These are phyloP conservation scores for Aspergillus egyptiacus DNA, from an alignment of 495 filamentous ascomycete genomes.

Conservation along the genomic window DNA sequence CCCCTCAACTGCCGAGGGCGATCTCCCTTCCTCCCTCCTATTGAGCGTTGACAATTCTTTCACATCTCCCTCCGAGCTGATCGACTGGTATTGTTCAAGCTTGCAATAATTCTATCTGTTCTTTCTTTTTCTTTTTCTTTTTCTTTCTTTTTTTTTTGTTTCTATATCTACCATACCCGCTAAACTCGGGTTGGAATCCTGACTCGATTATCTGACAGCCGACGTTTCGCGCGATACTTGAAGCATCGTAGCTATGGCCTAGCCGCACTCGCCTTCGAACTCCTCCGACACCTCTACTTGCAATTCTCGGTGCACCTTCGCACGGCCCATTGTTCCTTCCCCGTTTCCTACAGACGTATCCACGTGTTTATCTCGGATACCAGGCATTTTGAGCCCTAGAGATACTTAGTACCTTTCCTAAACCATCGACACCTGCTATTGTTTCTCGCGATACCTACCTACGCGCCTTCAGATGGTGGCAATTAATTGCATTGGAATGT, in stretches of 20 bases:
- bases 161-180: not conserved
- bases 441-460: constrained; percentile 2
- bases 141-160: no score
- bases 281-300: constrained; percentile 6
- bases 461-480: constrained; percentile 16
- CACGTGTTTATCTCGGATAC: not conserved
- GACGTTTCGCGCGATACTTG: constrained; percentile 10
- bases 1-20: constrained; percentile 13
- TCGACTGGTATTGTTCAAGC: not conserved
- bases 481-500: constrained; percentile 14
- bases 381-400: not conserved
- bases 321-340: constrained; percentile 12
- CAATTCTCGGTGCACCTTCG: constrained; percentile 14
- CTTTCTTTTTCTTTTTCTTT: no score
- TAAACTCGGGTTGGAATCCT: not conserved
- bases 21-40: constrained; percentile 3
- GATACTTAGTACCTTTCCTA: not conserved
- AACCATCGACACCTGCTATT: not conserved
- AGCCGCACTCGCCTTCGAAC: constrained; percentile 1
- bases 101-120: not conserved
- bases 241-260: constrained; percentile 7
- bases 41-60: constrained; percentile 3
- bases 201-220: constrained; percentile 2
- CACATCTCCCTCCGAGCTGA: not conserved
- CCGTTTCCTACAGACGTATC: constrained; percentile 3